Conservation (phyloP, 768 basidiomycete genomes). For the Phylloporus arenicola region DNA sequence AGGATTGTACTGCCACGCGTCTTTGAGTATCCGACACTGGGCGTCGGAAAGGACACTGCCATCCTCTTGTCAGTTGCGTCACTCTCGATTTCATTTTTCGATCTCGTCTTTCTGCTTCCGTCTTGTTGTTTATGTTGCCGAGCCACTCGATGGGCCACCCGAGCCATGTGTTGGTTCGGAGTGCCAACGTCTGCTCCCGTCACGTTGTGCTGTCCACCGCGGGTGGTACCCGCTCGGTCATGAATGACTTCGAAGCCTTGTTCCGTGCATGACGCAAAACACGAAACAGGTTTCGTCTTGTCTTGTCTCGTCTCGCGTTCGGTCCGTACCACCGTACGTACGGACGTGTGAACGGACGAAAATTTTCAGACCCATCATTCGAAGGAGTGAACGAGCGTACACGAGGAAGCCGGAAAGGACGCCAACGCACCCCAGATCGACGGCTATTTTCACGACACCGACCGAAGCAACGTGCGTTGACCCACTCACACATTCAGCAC, state of each 20-base stretch:
- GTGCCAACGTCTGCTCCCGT: neutral
- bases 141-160: neutral
- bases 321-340: neutral
- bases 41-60: neutral
- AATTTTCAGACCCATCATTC: neutral
- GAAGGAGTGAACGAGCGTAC: neutral
- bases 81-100: neutral
- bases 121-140: neutral
- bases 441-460: neutral
- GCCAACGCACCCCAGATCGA: neutral
- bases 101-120: neutral
- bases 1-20: neutral
- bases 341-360: neutral
- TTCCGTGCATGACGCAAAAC: neutral
- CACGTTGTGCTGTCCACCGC: neutral
- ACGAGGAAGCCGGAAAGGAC: neutral
- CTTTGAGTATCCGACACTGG: neutral
- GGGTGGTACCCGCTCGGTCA: neutral
- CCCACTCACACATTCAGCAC: neutral
- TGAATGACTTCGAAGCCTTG: neutral
- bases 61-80: neutral
- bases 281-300: neutral
- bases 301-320: neutral
- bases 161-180: neutral
- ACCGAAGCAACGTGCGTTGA: neutral